These are phyloP conservation scores for Suillus plorans DNA, from an alignment of 768 basidiomycete genomes.

Conservation along the genomic window DNA sequence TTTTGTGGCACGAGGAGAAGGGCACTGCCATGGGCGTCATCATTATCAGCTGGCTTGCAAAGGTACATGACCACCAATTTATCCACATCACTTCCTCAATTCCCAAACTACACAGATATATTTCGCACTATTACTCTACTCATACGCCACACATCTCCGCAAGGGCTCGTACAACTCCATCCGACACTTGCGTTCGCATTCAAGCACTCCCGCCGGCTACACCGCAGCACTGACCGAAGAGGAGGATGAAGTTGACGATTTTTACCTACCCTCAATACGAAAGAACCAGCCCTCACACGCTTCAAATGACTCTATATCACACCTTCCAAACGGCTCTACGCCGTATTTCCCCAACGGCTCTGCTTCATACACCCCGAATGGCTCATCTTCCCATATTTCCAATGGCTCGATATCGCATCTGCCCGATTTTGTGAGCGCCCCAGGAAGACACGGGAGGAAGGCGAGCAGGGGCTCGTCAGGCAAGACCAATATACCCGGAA, in stretches of 20 bases:
- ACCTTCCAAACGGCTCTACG: conserved; percentile 1
- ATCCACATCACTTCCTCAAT: not conserved
- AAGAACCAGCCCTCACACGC: conserved; percentile 27
- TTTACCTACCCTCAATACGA: conserved; percentile 65
- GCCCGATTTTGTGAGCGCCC: conserved; percentile 64
- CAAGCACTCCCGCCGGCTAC: conserved; percentile 22
- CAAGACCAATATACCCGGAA: conserved; percentile 34
- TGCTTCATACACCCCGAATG: not conserved
- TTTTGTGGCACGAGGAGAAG: conserved; percentile 90
- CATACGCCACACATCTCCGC: conserved; percentile 89
- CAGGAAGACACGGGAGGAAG: conserved; percentile 34
- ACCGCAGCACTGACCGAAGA: conserved; percentile 44
- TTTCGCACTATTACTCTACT: conserved; percentile 88
- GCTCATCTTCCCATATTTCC: conserved; percentile 11
- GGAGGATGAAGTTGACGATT: conserved; percentile 64
- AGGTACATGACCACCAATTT: conserved; percentile 52
- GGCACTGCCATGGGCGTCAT: conserved; percentile 77
- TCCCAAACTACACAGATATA: conserved; percentile 62
- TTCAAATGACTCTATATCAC: not conserved
- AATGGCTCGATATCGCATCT: conserved; percentile 52
- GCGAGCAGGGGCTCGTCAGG: conserved; percentile 24
- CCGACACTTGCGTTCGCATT: conserved; percentile 36
- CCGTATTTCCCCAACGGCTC: not conserved
- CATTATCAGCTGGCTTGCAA: conserved; percentile 80
- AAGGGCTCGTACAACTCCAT: conserved; percentile 88